Conservation (phyloP, 2,329 filamentous ascomycete genomes). For the Phyllosticta ampelicida region DNA sequence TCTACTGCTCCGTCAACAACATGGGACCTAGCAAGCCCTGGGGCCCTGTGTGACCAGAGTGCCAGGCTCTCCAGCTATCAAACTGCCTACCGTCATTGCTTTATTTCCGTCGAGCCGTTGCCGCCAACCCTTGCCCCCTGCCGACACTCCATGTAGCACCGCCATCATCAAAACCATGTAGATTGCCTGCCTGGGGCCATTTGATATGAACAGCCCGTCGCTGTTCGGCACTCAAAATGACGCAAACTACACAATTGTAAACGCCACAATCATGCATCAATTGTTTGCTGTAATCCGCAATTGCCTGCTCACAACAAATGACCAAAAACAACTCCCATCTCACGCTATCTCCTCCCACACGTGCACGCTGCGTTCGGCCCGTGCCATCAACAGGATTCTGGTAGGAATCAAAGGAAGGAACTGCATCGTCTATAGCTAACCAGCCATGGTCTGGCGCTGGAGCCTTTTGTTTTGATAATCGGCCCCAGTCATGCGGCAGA, state of each 20-base stretch:
- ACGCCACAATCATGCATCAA: background rate
- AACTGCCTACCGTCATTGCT: too few relatives aligned
- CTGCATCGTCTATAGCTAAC: background rate
- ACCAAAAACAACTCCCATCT: background rate
- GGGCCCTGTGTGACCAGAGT: background rate
- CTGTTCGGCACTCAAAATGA: background rate
- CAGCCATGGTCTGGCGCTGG: background rate
- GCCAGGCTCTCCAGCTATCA: background rate
- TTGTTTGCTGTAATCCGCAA: background rate
- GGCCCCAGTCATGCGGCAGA: background rate
- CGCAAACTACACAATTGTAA: background rate
- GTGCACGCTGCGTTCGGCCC: background rate
- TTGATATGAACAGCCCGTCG: background rate
- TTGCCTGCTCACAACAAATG: background rate
- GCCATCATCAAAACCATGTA: background rate
- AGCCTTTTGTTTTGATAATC: background rate
- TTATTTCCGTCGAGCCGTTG: background rate
- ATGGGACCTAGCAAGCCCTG: background rate
- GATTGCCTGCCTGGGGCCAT: background rate
- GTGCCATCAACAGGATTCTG: background rate
- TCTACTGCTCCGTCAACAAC: background rate
- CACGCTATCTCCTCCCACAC: background rate
- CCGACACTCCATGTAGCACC: background rate
- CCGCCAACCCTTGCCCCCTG: background rate
- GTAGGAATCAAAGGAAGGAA: background rate